Evolutionary conservation across 257 asterid species (phyloP), one percentile per base, ranked within the genome.

Genomic region (Mitragyna speciosa): DNA sequence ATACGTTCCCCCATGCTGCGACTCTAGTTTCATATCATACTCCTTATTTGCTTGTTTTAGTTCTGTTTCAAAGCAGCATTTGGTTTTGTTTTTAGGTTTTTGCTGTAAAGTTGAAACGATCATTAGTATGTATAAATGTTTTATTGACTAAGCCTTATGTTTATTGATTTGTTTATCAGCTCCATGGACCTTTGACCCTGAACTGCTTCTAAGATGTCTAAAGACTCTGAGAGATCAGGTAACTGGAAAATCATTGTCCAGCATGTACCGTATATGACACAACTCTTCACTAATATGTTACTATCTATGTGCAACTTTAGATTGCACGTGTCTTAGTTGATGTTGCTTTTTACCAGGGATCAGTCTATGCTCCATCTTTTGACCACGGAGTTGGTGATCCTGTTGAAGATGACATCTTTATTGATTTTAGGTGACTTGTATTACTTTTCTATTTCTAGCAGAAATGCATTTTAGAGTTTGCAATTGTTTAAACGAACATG

Each of bases 341-440:
- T 58, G 33, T 47, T 56, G 73, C 63, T 84, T 19, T 83, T 26
- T 82, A 68, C 63, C 86, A 95, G 98, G 98, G 99, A 83, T 91
- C 92, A 41, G 97, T 88, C 36, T 93, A 85, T 85, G 95, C 81
- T 82, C 98, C 99, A 77, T 92, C 98, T 48, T 95, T 95, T 80
- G 90, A 95, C 89, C 99, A 95, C 82, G 98, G 99, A 76, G 91
- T 91, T 72, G 98, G 99, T 75, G 98, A 95, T 88, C 99, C 99
- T 48, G 83, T 91, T 74, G 98, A 95, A 90, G 98, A 95, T 87
- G 97, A 91, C 83, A 88, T 95, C 82, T 91, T 90, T 83, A 90
- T 95, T 81, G 92, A 87, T 85, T 88, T 91, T 86, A 91, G 95
- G 99, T 95, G 89, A 89, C 94, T 86, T 72, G 47, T 4, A 30